Evolutionary conservation across 164 flowering plant genomes (phyloP).

Genomic region (Paratinospora sagittata): DNA sequence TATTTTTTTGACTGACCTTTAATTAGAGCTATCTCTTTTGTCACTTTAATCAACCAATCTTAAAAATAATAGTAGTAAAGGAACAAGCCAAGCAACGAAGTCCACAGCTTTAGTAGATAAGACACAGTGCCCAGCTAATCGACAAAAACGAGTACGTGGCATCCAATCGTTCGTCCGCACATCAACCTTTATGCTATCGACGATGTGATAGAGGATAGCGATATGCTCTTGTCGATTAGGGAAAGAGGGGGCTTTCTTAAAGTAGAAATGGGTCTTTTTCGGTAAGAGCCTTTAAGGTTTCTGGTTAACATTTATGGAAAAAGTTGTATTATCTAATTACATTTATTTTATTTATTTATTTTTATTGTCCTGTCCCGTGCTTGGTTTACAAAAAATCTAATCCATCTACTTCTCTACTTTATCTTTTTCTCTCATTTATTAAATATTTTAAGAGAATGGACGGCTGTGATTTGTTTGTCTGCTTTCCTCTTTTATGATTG

Average conservation of each 20-base stretch:
- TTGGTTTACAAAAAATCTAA: too few species aligned
- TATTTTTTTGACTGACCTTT: too few species aligned
- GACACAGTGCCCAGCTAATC: not conserved
- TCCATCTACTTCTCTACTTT: not conserved
- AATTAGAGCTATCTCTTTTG: not conserved
- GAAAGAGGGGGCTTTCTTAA: too few species aligned
- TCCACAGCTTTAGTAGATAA: not conserved
- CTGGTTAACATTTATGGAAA: too few species aligned
- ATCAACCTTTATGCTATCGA: not conserved
- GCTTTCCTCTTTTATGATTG: not conserved
- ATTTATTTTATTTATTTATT: too few species aligned
- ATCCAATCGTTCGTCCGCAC: not conserved
- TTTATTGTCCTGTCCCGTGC: too few species aligned
- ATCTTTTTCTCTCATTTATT: not conserved
- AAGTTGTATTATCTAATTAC: too few species aligned
- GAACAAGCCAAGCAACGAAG: not conserved
- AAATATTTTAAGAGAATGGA: not conserved
- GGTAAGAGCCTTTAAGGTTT: too few species aligned
- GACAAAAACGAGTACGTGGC: not conserved
- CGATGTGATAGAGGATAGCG: too few species aligned
- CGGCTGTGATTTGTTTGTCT: slow-evolving; percentile 4
- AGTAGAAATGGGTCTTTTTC: too few species aligned
- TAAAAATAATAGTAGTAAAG: not conserved
- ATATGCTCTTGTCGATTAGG: too few species aligned
- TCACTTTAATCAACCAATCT: not conserved